Base-by-base conservation (phyloP, 306 rosid genomes). In the Pueraria montana region DNA sequence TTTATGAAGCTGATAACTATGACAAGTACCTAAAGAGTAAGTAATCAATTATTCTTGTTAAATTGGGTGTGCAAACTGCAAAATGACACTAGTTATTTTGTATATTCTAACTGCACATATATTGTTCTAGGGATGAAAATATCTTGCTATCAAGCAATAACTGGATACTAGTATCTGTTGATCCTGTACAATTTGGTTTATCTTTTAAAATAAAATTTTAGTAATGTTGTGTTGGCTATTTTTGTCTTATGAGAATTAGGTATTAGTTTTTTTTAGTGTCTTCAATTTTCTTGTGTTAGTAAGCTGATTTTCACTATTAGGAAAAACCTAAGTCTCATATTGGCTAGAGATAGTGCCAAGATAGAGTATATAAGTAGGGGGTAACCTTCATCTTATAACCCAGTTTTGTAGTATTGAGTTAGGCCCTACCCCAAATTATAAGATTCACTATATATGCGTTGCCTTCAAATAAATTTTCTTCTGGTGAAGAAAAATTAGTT, bases 11-110 rank as follows among this genome's bases (percentile, higher is more conserved):
- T 83, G 89, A 82, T 45, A 87, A 91, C 70, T 96, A 92, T 80
- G 98, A 92, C 45, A 87, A 87, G 84, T 94, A 85, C 88, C 90
- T 92, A 78, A 88, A 90, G 87, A 92, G 97, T 96, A 94, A 96
- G 99, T 90, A 78, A 27, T 83, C 42, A 24, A 12, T 76, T 62
- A 53, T 73, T 80, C 79, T 75, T 18, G 80, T 79, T 38, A 59
- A 78, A 42, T 27, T 11, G 27, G 17, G 65, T 38, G 53, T 63
- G 59, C 26, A 67, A 27, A 62, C 16, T 62, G 36, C 46, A 61
- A 27, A 62, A 27, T 62, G n/a, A 7, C 16, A 62, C 20, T 27
- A 62, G 42, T 59, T 59, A 26, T 59, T 59, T 11, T 59, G 4
- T 30, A 27, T 63, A 63, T 63, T 63, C 12, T 63, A 30, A 32